phyloP scores from a whole-genome alignment of 768 basidiomycete genomes.

The Mycena vulgaris region DNA sequence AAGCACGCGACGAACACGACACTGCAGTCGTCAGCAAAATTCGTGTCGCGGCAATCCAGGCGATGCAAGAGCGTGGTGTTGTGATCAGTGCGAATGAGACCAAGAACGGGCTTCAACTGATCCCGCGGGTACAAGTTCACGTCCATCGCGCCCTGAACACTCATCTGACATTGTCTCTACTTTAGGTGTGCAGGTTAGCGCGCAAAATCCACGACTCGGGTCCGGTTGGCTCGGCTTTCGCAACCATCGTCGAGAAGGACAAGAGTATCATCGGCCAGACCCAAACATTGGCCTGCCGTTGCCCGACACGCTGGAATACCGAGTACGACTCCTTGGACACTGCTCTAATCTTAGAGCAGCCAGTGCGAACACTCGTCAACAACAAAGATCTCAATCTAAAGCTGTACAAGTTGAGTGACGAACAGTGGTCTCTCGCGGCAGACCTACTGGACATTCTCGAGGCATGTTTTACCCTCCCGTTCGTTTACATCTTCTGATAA shows the following conservation, averaged over 20 bases:
- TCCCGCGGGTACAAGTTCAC: background rate
- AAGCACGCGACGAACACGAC: too few species aligned
- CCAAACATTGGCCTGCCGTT: background rate
- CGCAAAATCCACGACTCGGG: constrained; percentile 2
- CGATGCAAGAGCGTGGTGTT: background rate
- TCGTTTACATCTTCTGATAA: background rate
- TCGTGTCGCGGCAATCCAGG: background rate
- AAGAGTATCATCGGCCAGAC: constrained; percentile 10
- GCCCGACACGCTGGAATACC: constrained; percentile 9
- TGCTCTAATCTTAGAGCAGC: background rate
- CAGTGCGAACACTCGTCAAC: background rate
- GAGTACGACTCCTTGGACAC: constrained; percentile 14
- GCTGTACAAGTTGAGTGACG: background rate
- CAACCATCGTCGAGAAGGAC: background rate
- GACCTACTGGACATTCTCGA: constrained; percentile 17
- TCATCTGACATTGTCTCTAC: too few species aligned
- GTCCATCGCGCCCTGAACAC: background rate
- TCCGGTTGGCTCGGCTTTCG: constrained; percentile 1
- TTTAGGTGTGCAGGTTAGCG: constrained; percentile 3
- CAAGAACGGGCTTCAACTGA: background rate
- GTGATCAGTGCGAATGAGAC: background rate
- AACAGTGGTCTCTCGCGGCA: constrained; percentile 4
- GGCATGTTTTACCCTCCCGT: background rate
- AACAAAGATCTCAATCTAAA: constrained; percentile 19
- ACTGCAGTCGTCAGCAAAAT: background rate